These are phyloP conservation scores for Ramaria sp. DNA, from an alignment of 768 basidiomycete genomes.

Conservation along the genomic window DNA sequence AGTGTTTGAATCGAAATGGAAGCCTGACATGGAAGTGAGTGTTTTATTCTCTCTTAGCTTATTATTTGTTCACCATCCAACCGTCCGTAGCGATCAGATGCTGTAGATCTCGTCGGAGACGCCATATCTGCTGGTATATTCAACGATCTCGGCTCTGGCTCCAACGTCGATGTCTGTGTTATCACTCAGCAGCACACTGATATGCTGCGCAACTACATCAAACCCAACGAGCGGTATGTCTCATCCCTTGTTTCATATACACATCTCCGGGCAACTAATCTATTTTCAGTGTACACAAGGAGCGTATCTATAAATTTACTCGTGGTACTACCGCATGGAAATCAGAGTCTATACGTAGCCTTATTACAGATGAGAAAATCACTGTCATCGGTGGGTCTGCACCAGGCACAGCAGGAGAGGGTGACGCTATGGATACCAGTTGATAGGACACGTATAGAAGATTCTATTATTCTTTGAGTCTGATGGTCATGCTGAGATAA, in stretches of 20 bases:
- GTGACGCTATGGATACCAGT: slow-evolving; percentile 78
- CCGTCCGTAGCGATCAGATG: slow-evolving; percentile 55
- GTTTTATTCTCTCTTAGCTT: background rate
- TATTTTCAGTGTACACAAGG: slow-evolving; percentile 10
- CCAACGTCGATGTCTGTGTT: slow-evolving; percentile 96
- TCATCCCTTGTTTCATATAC: no score
- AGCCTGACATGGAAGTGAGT: slow-evolving; percentile 67
- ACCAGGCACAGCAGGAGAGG: slow-evolving; percentile 18
- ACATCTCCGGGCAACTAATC: background rate
- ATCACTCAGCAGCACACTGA: slow-evolving; percentile 82
- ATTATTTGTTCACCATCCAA: background rate
- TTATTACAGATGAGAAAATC: slow-evolving; percentile 66
- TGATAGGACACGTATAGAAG: slow-evolving; percentile 20
- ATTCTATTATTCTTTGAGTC: background rate
- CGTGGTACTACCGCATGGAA: slow-evolving; percentile 86
- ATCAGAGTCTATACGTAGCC: slow-evolving; percentile 59
- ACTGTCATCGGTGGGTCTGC: slow-evolving; percentile 26
- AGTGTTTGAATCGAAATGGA: slow-evolving; percentile 86
- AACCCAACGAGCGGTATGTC: slow-evolving; percentile 64
- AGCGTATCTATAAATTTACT: slow-evolving; percentile 48
- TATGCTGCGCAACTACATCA: slow-evolving; percentile 90
- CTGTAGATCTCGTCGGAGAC: slow-evolving; percentile 69
- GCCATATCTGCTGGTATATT: slow-evolving; percentile 96
- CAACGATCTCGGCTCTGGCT: slow-evolving; percentile 97
- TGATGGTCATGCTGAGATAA: no score